Conservation (phyloP, 2,329 filamentous ascomycete genomes). For the Ophiognomonia clavigignenti-juglandacearum region DNA sequence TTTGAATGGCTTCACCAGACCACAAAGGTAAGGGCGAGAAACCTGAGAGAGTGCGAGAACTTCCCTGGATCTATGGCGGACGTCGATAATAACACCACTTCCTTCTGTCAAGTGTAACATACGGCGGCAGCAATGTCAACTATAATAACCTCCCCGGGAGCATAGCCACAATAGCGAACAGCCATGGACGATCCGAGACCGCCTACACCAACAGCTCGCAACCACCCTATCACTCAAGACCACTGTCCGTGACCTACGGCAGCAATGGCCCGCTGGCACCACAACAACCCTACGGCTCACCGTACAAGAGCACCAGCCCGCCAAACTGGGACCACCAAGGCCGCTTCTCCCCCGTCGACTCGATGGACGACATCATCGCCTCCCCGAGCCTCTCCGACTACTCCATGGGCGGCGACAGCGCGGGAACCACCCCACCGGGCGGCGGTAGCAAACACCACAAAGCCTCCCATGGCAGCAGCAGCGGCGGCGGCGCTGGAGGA, state of each 20-base stretch:
- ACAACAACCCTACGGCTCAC: slow-evolving; percentile 27
- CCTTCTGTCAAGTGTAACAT: slow-evolving; percentile 36
- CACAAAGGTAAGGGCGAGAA: slow-evolving; percentile 32
- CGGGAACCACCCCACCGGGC: slow-evolving; percentile 33
- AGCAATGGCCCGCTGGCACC: slow-evolving; percentile 13
- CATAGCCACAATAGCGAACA: slow-evolving; percentile 27
- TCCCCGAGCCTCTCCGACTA: slow-evolving; percentile 59
- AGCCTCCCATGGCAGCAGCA: slow-evolving; percentile 33
- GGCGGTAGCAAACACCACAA: slow-evolving; percentile 43
- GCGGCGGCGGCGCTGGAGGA: too few relatives aligned
- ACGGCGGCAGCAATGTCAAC: slow-evolving; percentile 30
- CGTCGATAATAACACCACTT: slow-evolving; percentile 21
- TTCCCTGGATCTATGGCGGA: slow-evolving; percentile 9
- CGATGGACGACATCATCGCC: slow-evolving; percentile 52
- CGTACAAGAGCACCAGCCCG: slow-evolving; percentile 35
- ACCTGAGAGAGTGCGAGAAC: slow-evolving; percentile 1
- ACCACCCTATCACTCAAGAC: slow-evolving; percentile 34
- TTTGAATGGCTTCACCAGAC: slow-evolving; percentile 26
- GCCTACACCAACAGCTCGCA: slow-evolving; percentile 32
- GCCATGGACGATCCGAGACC: slow-evolving; percentile 28
- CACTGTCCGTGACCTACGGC: slow-evolving; percentile 32
- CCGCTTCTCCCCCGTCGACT: slow-evolving; percentile 52
- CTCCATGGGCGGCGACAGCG: slow-evolving; percentile 50
- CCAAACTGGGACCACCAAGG: slow-evolving; percentile 44
- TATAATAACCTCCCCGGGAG: slow-evolving; percentile 29